These are phyloP conservation scores for Aspergillus sp. DNA, from an alignment of 2,329 filamentous ascomycete genomes.

Conservation along the genomic window DNA sequence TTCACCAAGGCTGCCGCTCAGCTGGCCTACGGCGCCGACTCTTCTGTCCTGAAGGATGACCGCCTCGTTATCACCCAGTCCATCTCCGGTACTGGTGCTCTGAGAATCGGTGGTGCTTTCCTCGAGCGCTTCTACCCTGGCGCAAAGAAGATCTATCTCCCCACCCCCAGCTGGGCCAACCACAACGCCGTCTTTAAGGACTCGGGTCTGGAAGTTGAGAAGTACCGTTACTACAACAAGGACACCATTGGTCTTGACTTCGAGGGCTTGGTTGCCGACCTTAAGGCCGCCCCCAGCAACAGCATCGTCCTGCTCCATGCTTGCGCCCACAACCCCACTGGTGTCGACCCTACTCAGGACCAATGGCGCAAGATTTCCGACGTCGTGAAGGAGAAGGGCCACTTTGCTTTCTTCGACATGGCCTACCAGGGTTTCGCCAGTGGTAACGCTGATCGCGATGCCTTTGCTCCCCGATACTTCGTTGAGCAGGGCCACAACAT, in stretches of 20 bases:
- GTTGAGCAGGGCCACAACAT: slow-evolving; percentile 88
- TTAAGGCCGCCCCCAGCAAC: slow-evolving; percentile 82
- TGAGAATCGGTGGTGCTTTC: slow-evolving; percentile 93
- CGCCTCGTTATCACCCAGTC: slow-evolving; percentile 92
- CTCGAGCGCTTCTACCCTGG: slow-evolving; percentile 86
- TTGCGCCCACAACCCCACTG: slow-evolving; percentile 97
- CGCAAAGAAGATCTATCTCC: slow-evolving; percentile 95
- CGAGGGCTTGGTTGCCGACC: slow-evolving; percentile 84
- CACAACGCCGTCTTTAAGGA: slow-evolving; percentile 96
- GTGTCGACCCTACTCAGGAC: slow-evolving; percentile 85
- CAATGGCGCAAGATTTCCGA: slow-evolving; percentile 92
- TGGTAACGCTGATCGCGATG: slow-evolving; percentile 87
- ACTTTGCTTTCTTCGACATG: slow-evolving; percentile 99
- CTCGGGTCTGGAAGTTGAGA: slow-evolving; percentile 83
- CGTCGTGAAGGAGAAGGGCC: slow-evolving; percentile 78
- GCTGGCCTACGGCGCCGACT: slow-evolving; percentile 85
- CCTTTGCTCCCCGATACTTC: slow-evolving; percentile 91
- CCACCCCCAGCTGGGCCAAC: slow-evolving; percentile 96
- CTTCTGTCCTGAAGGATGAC: slow-evolving; percentile 68
- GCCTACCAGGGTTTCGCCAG: slow-evolving; percentile 98
- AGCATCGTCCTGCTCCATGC: slow-evolving; percentile 94
- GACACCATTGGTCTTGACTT: slow-evolving; percentile 98
- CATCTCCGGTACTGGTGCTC: slow-evolving; percentile 95
- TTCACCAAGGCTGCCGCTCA: slow-evolving; percentile 91
- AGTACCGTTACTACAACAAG: slow-evolving; percentile 99